Conservation (phyloP, 345 rosid genomes). For the Bretschneidera sinensis region DNA sequence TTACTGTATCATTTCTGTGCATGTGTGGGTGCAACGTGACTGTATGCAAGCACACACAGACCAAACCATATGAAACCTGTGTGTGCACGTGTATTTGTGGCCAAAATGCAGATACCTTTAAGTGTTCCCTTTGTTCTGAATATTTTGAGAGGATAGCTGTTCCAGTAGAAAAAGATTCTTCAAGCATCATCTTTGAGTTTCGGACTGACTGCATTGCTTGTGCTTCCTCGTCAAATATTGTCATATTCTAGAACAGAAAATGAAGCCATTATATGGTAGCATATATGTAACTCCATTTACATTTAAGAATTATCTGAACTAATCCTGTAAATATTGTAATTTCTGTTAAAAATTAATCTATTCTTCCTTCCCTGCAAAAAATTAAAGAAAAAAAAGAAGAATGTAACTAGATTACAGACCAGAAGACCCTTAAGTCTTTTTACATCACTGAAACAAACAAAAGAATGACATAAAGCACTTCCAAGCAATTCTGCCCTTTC, state of each 20-base stretch:
- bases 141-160: conserved; percentile 78
- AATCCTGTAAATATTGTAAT: too few species aligned
- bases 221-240: conserved; percentile 84
- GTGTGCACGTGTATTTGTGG: too few species aligned
- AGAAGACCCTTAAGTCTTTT: background rate
- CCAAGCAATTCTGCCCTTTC: conserved; percentile 87
- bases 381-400: too few species aligned
- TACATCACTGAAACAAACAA: background rate
- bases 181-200: conserved; percentile 76
- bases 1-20: too few species aligned
- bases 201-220: conserved; percentile 85
- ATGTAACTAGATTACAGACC: background rate
- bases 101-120: conserved; percentile 90
- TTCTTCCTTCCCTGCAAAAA: too few species aligned
- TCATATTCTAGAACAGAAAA: conserved; percentile 57
- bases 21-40: too few species aligned
- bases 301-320: too few species aligned
- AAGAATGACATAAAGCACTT: conserved; percentile 45
- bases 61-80: too few species aligned
- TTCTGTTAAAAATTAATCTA: too few species aligned
- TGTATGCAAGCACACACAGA: too few species aligned
- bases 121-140: conserved; percentile 84
- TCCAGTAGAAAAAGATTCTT: conserved; percentile 78
- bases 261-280: background rate
- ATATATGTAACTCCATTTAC: too few species aligned